Conservation (phyloP, 306 rosid species). For the Dryas drummondii region DNA sequence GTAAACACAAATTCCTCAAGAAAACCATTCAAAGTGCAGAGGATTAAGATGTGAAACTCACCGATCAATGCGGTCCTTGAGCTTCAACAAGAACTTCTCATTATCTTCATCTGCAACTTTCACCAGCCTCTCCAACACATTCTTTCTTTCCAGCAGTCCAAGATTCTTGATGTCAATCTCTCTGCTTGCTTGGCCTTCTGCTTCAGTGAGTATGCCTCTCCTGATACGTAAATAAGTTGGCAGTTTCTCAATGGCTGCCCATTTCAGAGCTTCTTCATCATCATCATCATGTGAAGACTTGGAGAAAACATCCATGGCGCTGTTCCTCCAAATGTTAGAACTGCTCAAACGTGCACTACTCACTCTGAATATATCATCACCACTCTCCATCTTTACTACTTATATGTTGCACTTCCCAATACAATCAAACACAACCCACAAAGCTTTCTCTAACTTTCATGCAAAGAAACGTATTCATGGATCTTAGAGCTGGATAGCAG, state of each 20-base stretch:
- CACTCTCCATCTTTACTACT: slow-evolving; percentile 47
- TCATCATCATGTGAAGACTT: slow-evolving; percentile 63
- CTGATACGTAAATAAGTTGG: slow-evolving; percentile 73
- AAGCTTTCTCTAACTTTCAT: slow-evolving; percentile 16
- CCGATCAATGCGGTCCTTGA: slow-evolving; percentile 76
- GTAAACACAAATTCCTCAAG: slow-evolving; percentile 2
- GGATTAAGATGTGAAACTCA: slow-evolving; percentile 13
- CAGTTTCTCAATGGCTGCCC: slow-evolving; percentile 88
- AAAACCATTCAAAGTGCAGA: background rate
- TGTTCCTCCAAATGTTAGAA: slow-evolving; percentile 62
- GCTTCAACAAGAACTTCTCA: slow-evolving; percentile 76
- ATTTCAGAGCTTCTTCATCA: slow-evolving; percentile 78
- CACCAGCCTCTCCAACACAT: slow-evolving; percentile 73
- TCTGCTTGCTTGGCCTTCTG: slow-evolving; percentile 43
- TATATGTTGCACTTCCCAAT: slow-evolving; percentile 2
- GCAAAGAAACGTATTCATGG: slow-evolving; percentile 21
- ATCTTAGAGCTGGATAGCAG: slow-evolving; percentile 13
- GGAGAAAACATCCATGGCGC: slow-evolving; percentile 60
- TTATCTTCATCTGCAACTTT: slow-evolving; percentile 84
- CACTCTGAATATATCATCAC: slow-evolving; percentile 51
- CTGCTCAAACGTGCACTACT: slow-evolving; percentile 65
- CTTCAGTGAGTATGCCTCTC: slow-evolving; percentile 57
- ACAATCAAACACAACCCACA: slow-evolving; percentile 7
- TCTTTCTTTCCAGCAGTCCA: slow-evolving; percentile 69
- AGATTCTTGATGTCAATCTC: slow-evolving; percentile 70